Base-by-base conservation (phyloP, 176 grass and related monocot species). In the Oryza coarctata region DNA sequence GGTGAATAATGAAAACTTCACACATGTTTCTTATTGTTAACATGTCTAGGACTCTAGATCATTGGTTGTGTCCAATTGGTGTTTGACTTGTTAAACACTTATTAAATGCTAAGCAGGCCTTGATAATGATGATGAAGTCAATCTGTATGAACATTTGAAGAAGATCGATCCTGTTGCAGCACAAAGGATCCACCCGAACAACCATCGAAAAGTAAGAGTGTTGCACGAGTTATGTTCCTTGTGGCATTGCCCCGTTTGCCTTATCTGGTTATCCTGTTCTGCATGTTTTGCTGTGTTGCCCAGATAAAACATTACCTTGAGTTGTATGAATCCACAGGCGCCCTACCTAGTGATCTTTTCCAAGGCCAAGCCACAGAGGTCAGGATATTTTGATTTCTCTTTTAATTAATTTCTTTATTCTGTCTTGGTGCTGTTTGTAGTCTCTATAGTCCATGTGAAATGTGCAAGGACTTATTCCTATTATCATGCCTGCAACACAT, bases 101-200 rank as follows among this genome's bases (percentile, higher is more conserved):
- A 25, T 28, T 81, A 9, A 29, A 32, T 40, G 32, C 14, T 35
- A 50, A 80, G 85, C 88, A 91, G 90, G 79, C 30, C 60, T 89
- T 82, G 39, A 22, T 29, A 81, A 49, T 80, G 71, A 65, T 62
- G 92, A 85, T 87, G 80, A 61, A 86, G 35, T 33, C 40, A 27
- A 62, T 15, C 68, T 83, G 13, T 95, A 92, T 30, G 91, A 95
- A 40, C 63, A 20, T 7, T 81, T 95, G 38, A 94, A 88, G 87
- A 83, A 92, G 68, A 86, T 95, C n/a, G 91, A 95, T 77, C 91
- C 85, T 71, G 66, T 90, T 27, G 89, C 96, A 0, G 93, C 93
- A 0, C 92, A 89, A 61, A 90, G 93, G 81, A 90, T 99, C 73
- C 91, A 99, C 75, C 93, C 93, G 17, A 99, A 99, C 68, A 90